Conservation (phyloP, 1,284 basidiomycete genomes). For the Irpex lacteus region DNA sequence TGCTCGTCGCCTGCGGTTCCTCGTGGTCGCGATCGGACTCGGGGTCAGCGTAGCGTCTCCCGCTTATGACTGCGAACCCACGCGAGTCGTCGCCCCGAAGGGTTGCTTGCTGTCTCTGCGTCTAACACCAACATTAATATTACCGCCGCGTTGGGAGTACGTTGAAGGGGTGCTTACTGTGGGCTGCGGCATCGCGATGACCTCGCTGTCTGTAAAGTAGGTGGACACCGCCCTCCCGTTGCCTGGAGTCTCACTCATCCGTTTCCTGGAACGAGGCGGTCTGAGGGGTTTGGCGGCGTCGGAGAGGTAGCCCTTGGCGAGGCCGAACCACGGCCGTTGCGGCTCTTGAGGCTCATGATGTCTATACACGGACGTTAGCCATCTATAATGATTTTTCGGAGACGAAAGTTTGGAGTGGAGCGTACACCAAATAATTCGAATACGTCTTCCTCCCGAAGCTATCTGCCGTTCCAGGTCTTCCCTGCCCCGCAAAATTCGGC, state of each 20-base stretch:
- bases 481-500: not conserved
- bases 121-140: not conserved
- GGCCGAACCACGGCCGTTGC: conserved; percentile 18
- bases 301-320: conserved; percentile 24
- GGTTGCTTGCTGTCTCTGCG: not conserved
- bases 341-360: not conserved
- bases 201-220: conserved; percentile 27
- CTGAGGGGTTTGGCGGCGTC: conserved; percentile 23
- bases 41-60: not conserved
- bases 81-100: not conserved
- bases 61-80: not conserved
- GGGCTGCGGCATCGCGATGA: conserved; percentile 8
- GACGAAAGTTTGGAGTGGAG: no score
- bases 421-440: not conserved
- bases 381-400: not conserved
- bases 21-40: conserved; percentile 8
- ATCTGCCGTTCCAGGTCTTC: not conserved
- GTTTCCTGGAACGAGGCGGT: conserved; percentile 23
- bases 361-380: not conserved
- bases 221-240: conserved; percentile 19
- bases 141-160: not conserved
- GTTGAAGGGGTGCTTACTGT: not conserved
- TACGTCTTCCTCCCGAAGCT: not conserved
- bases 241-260: conserved; percentile 17
- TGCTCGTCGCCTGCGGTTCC: conserved; percentile 7